Evolutionary conservation across 495 filamentous ascomycete genomes (phyloP), one percentile per base, ranked within the genome.

Genomic region (Aspergillus nanangensis): DNA sequence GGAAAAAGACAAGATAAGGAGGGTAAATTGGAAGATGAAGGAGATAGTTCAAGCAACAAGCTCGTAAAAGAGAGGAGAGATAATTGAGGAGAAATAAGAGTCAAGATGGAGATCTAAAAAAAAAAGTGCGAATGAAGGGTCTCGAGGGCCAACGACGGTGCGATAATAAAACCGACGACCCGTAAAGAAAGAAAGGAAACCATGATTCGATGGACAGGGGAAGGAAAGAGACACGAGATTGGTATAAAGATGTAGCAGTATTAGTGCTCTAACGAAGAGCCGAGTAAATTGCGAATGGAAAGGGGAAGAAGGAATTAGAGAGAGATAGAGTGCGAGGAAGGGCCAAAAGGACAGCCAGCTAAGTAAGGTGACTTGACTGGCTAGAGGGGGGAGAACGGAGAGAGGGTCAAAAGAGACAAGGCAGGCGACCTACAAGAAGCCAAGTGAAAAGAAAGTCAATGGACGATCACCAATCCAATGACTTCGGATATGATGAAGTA

Each of bases 361-460:
- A 38, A 23, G 24, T 29, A 17, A 7, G 13, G 21, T 14, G 22
- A 38, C 19, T 25, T 42, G 33, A 23, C 8, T 24, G 34, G 5
- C 22, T 32, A 35, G 34, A 35, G 23, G 21, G 34, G 37, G n/a
- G 34, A 22, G 14, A 23, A 32, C 18, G 23, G 21, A 37, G 33
- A 29, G 33, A 17, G 33, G 33, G 18, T 24, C 15, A 33, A 45
- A 44, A 33, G 40, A 45, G 53, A 52, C 24, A 21, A 63, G 60
- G 53, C 48, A 69, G 64, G 67, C 66, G 51, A 72, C 69, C 69
- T 72, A 72, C 69, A 70, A 72, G 65, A 72, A 69, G 65, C 69
- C 69, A 60, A 58, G 44, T 34, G 47, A 53, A 50, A 47, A 48
- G 46, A 47, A 59, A 56, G 38, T 44, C 44, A 47, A 33, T 40